phyloP scores from a whole-genome alignment of 139 green algal species.

The Volvox reticuliferus region DNA sequence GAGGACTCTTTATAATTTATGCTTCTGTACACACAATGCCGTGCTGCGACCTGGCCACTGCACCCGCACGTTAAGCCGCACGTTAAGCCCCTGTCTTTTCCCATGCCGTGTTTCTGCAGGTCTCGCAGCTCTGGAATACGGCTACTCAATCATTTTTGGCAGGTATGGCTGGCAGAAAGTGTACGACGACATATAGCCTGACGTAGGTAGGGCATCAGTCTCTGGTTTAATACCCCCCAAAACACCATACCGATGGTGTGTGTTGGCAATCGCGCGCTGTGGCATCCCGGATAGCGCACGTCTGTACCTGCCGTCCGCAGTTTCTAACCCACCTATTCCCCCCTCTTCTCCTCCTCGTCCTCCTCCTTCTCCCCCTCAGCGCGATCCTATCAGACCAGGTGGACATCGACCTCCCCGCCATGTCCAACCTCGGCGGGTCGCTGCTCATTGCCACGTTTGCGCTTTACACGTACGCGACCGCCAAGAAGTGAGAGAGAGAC shows the following conservation, averaged over 20 bases:
- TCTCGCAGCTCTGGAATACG: slow-evolving; percentile 37
- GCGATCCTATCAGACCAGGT: slow-evolving; percentile 47
- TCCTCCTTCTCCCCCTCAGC: not conserved
- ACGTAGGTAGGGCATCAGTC: not conserved
- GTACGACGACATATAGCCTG: not conserved
- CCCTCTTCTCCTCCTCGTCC: not conserved
- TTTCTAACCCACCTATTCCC: not conserved
- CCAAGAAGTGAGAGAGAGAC: slow-evolving; percentile 19
- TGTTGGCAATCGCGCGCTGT: too few species aligned
- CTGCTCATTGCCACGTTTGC: slow-evolving; percentile 40
- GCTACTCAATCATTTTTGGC: slow-evolving; percentile 39
- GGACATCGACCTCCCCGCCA: not conserved
- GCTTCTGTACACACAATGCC: too few species aligned
- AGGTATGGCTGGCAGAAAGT: not conserved
- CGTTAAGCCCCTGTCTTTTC: too few species aligned
- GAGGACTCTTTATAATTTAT: too few species aligned
- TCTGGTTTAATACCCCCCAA: not conserved
- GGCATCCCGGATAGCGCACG: too few species aligned
- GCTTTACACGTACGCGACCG: slow-evolving; percentile 32
- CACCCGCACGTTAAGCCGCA: too few species aligned
- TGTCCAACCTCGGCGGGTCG: slow-evolving; percentile 39
- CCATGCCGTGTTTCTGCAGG: not conserved
- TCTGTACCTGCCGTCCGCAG: not conserved
- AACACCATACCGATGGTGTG: not conserved
- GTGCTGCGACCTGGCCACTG: too few species aligned